Conservation (phyloP, 768 basidiomycete genomes). For the Tulasnella sp. region DNA sequence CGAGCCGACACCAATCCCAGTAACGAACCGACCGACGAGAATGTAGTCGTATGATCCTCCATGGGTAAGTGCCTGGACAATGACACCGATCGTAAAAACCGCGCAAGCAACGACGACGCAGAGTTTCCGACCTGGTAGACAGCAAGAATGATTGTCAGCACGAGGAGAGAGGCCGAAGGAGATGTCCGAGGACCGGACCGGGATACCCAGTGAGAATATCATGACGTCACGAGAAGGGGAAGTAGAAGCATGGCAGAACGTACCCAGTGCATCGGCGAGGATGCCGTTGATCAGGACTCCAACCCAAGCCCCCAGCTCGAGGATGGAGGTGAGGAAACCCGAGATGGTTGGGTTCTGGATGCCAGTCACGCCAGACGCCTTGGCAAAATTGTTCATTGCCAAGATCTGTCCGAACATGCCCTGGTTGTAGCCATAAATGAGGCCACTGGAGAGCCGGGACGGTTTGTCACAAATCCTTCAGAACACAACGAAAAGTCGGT, state of each 20-base stretch:
- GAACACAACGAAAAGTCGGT: constrained; percentile 21
- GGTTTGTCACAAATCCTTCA: neutral
- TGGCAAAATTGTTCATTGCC: neutral
- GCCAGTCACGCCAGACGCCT: neutral
- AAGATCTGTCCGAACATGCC: neutral
- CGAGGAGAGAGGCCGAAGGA: neutral
- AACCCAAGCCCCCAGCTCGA: constrained; percentile 44
- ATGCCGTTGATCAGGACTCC: constrained; percentile 64
- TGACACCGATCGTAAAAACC: constrained; percentile 58
- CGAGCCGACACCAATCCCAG: constrained; percentile 74
- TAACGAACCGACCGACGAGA: constrained; percentile 49
- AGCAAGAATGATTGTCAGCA: neutral
- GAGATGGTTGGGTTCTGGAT: constrained; percentile 23
- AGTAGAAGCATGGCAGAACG: constrained; percentile 9
- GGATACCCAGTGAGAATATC: neutral
- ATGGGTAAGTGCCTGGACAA: constrained; percentile 54
- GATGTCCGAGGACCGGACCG: constrained; percentile 17
- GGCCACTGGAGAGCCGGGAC: neutral
- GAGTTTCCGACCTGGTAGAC: neutral
- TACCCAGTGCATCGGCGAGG: constrained; percentile 54
- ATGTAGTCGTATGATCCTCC: constrained; percentile 38
- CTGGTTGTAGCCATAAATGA: neutral
- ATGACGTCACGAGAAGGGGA: neutral
- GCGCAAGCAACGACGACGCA: constrained; percentile 34
- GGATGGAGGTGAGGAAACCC: neutral